Conservation (phyloP, 306 rosid genomes). For the Crataegus laevigata region DNA sequence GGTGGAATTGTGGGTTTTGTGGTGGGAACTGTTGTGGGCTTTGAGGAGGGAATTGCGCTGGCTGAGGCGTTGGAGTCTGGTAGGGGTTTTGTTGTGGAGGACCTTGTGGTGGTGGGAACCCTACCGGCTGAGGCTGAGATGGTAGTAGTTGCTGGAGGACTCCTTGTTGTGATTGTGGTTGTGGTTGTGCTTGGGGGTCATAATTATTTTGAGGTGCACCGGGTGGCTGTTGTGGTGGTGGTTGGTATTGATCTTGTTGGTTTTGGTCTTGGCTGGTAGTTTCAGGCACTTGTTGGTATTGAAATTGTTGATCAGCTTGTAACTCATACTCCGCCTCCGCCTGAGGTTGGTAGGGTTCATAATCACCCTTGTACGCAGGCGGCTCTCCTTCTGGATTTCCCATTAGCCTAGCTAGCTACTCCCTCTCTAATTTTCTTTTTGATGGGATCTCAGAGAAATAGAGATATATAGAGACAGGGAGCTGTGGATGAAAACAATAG, state of each 20-base stretch:
- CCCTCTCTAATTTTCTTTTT: background rate
- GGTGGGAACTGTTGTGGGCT: background rate
- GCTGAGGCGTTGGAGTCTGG: conserved; percentile 1
- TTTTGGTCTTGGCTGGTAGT: background rate
- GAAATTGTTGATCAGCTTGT: background rate
- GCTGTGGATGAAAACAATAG: background rate
- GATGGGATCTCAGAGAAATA: background rate
- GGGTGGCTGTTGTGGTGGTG: conserved; percentile 1
- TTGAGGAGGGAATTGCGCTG: background rate
- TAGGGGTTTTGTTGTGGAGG: background rate
- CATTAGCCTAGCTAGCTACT: background rate
- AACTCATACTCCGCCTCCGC: background rate
- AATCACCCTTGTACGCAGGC: background rate
- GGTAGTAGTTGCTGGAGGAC: background rate
- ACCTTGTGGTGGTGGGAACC: background rate
- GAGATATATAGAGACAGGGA: background rate
- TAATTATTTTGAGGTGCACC: background rate
- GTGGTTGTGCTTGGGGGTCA: background rate
- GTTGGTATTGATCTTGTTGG: background rate
- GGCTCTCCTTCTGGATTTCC: background rate
- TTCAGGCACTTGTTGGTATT: background rate
- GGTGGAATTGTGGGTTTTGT: conserved; percentile 3
- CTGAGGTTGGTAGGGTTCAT: background rate
- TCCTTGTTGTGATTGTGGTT: background rate
- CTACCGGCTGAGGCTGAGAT: background rate